Conservation (phyloP, 768 basidiomycete species). For the Cystobasidium ongulense region DNA sequence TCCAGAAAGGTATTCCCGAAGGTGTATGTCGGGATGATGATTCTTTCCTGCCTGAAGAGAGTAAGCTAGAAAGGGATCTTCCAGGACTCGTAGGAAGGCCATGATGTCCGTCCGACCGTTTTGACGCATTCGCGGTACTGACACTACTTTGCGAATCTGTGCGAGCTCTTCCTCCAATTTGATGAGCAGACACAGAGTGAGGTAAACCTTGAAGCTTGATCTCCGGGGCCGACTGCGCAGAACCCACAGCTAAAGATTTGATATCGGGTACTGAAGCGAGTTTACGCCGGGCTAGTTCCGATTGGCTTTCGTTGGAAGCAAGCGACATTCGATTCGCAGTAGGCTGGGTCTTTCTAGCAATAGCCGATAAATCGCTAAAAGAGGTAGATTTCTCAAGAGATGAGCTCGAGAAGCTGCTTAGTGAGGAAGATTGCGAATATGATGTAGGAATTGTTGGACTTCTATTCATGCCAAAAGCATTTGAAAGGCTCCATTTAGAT, state of each 20-base stretch:
- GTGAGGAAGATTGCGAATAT: conserved; percentile 52
- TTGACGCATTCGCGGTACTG: conserved; percentile 31
- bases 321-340: not conserved
- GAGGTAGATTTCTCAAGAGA: conserved; percentile 20
- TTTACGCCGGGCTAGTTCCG: not conserved
- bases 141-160: conserved; percentile 17
- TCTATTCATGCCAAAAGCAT: conserved; percentile 51
- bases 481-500: conserved; percentile 97
- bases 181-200: not conserved
- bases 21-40: conserved; percentile 28
- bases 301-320: not conserved
- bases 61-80: conserved; percentile 27
- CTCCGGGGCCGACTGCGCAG: not conserved
- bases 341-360: not conserved
- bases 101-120: conserved; percentile 15
- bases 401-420: not conserved
- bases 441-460: conserved; percentile 39
- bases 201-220: not conserved
- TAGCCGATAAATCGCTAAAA: not conserved
- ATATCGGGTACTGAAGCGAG: conserved; percentile 23
- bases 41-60: not conserved
- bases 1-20: conserved; percentile 59
- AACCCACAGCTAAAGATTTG: not conserved
- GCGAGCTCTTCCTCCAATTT: not conserved
- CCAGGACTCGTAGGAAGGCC: conserved; percentile 24